Evolutionary conservation across 2,329 filamentous ascomycete species (phyloP).

Genomic region (Ceratocystis eucalypticola): DNA sequence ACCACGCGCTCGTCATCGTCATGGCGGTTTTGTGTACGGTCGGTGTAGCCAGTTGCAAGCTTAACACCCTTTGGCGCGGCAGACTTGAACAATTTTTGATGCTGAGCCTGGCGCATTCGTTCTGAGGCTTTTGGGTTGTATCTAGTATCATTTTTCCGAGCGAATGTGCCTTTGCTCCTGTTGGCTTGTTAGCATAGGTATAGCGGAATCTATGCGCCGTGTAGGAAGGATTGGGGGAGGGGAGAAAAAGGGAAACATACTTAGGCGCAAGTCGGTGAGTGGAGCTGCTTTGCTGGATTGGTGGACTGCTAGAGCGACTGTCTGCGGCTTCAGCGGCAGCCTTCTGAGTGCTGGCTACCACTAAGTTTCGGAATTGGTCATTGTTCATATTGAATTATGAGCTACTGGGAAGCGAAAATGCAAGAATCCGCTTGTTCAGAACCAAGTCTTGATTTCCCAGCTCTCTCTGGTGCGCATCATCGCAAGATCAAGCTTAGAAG

Average conservation of each 20-base stretch:
- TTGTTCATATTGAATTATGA: slow-evolving; percentile 61
- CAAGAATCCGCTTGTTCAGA: no score
- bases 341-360: slow-evolving; percentile 40
- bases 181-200: not conserved
- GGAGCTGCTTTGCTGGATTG: not conserved
- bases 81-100: slow-evolving; percentile 61
- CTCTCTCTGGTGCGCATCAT: not conserved
- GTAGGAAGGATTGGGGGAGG: not conserved
- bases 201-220: not conserved
- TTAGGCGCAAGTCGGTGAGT: slow-evolving; percentile 12
- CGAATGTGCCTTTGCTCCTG: not conserved
- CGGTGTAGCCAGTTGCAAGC: slow-evolving; percentile 67
- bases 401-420: no score
- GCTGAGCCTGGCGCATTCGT: slow-evolving; percentile 41
- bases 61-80: slow-evolving; percentile 72
- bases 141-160: slow-evolving; percentile 29
- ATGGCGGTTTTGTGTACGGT: slow-evolving; percentile 57
- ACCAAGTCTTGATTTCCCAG: no score
- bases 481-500: slow-evolving; percentile 6
- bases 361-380: slow-evolving; percentile 75
- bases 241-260: slow-evolving; percentile 35
- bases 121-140: slow-evolving; percentile 31
- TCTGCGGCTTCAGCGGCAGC: slow-evolving; percentile 24
- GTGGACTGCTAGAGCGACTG: not conserved
- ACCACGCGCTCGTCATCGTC: slow-evolving; percentile 43